Conservation (phyloP, 2,329 filamentous ascomycete genomes). For the Neofusicoccum ribis region DNA sequence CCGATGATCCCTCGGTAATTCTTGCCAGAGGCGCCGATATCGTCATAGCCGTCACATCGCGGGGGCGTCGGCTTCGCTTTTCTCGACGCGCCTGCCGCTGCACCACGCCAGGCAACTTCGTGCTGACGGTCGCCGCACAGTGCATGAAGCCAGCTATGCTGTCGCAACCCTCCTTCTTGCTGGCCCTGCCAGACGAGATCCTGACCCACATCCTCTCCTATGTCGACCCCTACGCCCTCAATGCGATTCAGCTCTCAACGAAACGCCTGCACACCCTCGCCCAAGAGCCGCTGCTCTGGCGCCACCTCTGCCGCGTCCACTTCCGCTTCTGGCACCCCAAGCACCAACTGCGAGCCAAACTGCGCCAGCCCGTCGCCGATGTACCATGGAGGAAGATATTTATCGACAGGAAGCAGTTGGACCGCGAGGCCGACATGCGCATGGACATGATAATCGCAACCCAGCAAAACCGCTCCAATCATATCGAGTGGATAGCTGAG, state of each 20-base stretch:
- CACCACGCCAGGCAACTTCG: not conserved
- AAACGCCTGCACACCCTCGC: slow-evolving; percentile 65
- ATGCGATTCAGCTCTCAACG: slow-evolving; percentile 60
- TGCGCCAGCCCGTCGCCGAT: slow-evolving; percentile 49
- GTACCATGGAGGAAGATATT: slow-evolving; percentile 70
- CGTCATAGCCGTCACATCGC: slow-evolving; percentile 7
- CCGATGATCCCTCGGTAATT: slow-evolving; percentile 1
- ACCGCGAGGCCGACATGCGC: slow-evolving; percentile 33
- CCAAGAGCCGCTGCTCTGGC: slow-evolving; percentile 77
- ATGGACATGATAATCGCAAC: slow-evolving; percentile 71
- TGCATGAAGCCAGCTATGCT: not conserved
- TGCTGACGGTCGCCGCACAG: not conserved
- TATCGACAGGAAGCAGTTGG: slow-evolving; percentile 36
- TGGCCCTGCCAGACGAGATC: slow-evolving; percentile 74
- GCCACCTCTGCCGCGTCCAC: slow-evolving; percentile 65
- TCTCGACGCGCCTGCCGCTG: slow-evolving; percentile 3
- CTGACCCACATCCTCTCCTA: slow-evolving; percentile 74
- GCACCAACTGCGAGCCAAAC: slow-evolving; percentile 35
- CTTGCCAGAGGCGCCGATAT: slow-evolving; percentile 5
- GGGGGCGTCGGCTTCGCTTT: slow-evolving; percentile 6
- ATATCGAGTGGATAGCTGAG: slow-evolving; percentile 68
- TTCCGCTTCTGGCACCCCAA: slow-evolving; percentile 74
- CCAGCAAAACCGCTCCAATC: slow-evolving; percentile 67
- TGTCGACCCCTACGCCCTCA: slow-evolving; percentile 52
- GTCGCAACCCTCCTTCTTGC: not conserved